Conservation (phyloP, 2,329 filamentous ascomycete genomes). For the Scedosporium apiospermum region DNA sequence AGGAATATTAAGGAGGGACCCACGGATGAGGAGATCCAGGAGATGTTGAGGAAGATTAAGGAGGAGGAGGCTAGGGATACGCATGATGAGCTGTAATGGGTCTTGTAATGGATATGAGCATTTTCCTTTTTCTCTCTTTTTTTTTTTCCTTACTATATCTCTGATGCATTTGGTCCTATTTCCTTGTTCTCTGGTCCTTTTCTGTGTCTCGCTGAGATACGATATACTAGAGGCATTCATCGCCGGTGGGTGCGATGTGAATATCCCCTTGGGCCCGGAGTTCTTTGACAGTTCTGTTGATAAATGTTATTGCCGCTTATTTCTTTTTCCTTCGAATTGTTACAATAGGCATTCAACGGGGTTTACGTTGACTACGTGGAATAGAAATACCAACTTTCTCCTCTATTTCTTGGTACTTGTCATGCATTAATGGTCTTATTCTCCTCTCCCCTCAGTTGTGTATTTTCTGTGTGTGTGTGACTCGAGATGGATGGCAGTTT, state of each 20-base stretch:
- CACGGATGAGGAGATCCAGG: slow-evolving; percentile 39
- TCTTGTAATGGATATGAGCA: neutral
- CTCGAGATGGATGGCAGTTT: no score
- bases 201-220: neutral
- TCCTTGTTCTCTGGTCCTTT: neutral
- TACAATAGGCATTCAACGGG: neutral
- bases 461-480: no score
- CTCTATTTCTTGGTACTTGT: no score
- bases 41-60: slow-evolving; percentile 31
- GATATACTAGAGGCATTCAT: neutral
- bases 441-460: no score
- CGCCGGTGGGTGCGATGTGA: neutral
- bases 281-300: neutral
- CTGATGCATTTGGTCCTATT: neutral
- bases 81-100: slow-evolving; percentile 14
- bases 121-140: neutral
- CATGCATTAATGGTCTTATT: no score
- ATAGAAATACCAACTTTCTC: no score
- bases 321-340: neutral
- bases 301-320: neutral
- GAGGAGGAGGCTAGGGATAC: slow-evolving; percentile 20
- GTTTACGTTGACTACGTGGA: neutral
- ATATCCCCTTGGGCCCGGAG: neutral
- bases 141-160: neutral
- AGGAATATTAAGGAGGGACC: slow-evolving; percentile 24